Evolutionary conservation across 257 asterid genomes (phyloP).

Genomic region (Solanum neorickii): DNA sequence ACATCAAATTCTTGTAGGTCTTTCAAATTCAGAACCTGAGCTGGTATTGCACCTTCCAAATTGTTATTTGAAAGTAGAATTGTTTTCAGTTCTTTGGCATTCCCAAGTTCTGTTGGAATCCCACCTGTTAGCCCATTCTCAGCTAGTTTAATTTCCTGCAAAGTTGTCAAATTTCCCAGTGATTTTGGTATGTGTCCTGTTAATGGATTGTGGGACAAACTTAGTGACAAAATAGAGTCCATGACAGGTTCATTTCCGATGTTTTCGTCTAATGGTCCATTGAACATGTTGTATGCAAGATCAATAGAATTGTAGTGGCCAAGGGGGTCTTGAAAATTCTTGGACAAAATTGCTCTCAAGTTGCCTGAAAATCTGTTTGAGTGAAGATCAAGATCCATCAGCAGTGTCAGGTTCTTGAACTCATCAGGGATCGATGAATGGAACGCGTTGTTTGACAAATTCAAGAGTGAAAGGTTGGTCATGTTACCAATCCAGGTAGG

Average conservation of each 20-base stretch:
- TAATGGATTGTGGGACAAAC: slow-evolving; percentile 43
- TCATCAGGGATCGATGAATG: slow-evolving; percentile 36
- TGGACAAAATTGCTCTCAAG: slow-evolving; percentile 18
- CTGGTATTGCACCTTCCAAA: slow-evolving; percentile 50
- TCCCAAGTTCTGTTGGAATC: slow-evolving; percentile 42
- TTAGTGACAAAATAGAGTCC: slow-evolving; percentile 16
- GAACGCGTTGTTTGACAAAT: slow-evolving; percentile 44
- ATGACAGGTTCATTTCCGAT: slow-evolving; percentile 24
- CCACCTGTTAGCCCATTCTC: slow-evolving; percentile 30
- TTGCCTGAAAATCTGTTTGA: slow-evolving; percentile 46
- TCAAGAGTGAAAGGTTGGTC: slow-evolving; percentile 35
- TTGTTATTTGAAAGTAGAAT: slow-evolving; percentile 32
- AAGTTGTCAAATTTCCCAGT: slow-evolving; percentile 21
- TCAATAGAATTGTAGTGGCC: slow-evolving; percentile 40
- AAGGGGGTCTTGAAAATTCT: slow-evolving; percentile 17
- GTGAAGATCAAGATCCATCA: slow-evolving; percentile 53
- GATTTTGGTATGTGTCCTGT: slow-evolving; percentile 43
- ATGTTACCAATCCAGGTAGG: slow-evolving; percentile 62
- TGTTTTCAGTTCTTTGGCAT: slow-evolving; percentile 14
- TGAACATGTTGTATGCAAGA: slow-evolving; percentile 40
- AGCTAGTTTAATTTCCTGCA: slow-evolving; percentile 21
- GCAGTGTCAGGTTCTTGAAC: slow-evolving; percentile 27
- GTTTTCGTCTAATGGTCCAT: slow-evolving; percentile 22
- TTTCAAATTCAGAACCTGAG: slow-evolving; percentile 30
- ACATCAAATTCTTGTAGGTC: slow-evolving; percentile 31